Percentiles rank a stretch among this genome's conserved stretches.
Evolutionary conservation across 495 filamentous ascomycete genomes (phyloP).

Genomic region (Aspergillus sclerotiicarbonarius): DNA sequence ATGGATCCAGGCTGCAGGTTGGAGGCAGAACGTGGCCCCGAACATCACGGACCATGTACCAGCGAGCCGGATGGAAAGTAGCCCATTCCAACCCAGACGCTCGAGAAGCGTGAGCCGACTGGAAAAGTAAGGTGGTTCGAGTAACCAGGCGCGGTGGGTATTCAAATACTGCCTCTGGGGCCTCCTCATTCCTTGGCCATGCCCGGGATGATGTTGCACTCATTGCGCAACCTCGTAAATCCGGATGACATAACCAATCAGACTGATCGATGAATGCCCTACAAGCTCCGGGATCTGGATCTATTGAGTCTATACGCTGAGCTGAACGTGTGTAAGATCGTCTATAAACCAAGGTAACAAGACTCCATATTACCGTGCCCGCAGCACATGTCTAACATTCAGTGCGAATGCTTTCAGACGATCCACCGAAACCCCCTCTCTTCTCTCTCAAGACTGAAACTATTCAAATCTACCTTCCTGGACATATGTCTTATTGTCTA

Average conservation of each 20-base stretch:
- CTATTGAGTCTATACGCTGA: not conserved
- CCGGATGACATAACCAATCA: not conserved
- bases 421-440: not conserved
- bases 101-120: not conserved
- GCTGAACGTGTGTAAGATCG: not conserved
- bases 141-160: constrained; percentile 6
- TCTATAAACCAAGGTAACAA: constrained; percentile 1
- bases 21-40: not conserved
- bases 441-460: not conserved
- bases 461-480: not conserved
- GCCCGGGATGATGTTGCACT: constrained; percentile 2
- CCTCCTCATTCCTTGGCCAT: constrained; percentile 4
- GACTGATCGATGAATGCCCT: not conserved
- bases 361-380: not conserved
- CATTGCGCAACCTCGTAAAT: constrained; percentile 9
- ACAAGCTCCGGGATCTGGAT: constrained; percentile 1
- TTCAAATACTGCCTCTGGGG: constrained; percentile 5
- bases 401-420: not conserved
- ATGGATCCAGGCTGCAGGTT: constrained; percentile 4
- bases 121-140: constrained; percentile 3
- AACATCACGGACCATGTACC: constrained; percentile 1
- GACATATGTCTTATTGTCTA: not conserved
- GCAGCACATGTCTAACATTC: not conserved
- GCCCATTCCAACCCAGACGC: not conserved
- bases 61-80: constrained; percentile 1